Evolutionary conservation across 1,139 yeast genomes (phyloP).

Genomic region (Hansenula sp.): DNA sequence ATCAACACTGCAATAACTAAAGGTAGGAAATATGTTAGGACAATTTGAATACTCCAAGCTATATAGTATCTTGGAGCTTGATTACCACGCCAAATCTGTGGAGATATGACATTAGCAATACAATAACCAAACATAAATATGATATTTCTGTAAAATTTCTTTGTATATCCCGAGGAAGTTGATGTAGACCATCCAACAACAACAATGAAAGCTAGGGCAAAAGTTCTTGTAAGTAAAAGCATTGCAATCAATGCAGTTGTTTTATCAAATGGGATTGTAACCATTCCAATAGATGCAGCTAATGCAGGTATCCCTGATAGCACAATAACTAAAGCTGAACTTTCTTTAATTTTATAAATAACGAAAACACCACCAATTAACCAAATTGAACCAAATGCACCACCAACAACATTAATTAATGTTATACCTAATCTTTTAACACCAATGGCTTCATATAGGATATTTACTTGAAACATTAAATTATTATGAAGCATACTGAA

Average conservation of each 20-base stretch:
- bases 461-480: slow-evolving; percentile 36
- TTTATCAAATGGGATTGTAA: slow-evolving; percentile 24
- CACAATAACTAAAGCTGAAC: slow-evolving; percentile 20
- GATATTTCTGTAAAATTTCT: slow-evolving; percentile 22
- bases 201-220: slow-evolving; percentile 20
- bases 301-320: slow-evolving; percentile 26
- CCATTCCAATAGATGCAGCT: slow-evolving; percentile 3
- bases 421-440: slow-evolving; percentile 24
- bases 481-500: slow-evolving; percentile 35
- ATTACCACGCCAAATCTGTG: slow-evolving; percentile 24
- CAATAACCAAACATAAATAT: slow-evolving; percentile 20
- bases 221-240: slow-evolving; percentile 18
- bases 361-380: slow-evolving; percentile 1
- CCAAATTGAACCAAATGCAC: slow-evolving; percentile 29
- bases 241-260: slow-evolving; percentile 29
- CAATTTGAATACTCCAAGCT: slow-evolving; percentile 32
- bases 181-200: slow-evolving; percentile 20
- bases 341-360: slow-evolving; percentile 11
- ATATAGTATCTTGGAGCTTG: slow-evolving; percentile 21
- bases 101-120: slow-evolving; percentile 22
- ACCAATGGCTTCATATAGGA: slow-evolving; percentile 34
- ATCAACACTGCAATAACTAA: slow-evolving; percentile 6
- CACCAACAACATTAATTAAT: slow-evolving; percentile 19
- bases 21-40: slow-evolving; percentile 9
- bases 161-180: slow-evolving; percentile 27